A percentile compares a stretch with the other conserved stretches of the same genome.
Conservation (phyloP, 352 stramenopile species). For the Phytophthora pini region DNA sequence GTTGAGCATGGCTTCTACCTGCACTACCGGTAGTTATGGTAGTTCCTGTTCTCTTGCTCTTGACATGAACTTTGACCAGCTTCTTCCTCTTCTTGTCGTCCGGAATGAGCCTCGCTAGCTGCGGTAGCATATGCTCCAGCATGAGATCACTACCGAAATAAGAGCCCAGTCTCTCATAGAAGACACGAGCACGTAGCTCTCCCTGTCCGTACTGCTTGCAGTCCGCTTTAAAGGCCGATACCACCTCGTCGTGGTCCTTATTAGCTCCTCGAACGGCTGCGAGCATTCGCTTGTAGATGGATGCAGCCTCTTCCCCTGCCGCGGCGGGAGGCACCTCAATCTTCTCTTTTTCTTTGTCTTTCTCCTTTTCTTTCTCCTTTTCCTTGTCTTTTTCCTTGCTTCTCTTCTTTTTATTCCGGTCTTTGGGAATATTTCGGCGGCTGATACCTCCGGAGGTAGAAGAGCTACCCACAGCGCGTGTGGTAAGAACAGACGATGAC, state of each 20-base stretch:
- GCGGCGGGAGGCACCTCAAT: slow-evolving; percentile 60
- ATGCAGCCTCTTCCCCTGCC: slow-evolving; percentile 68
- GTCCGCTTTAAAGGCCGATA: slow-evolving; percentile 78
- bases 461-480: slow-evolving; percentile 29
- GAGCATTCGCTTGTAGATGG: slow-evolving; percentile 86
- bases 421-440: slow-evolving; percentile 24
- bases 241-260: slow-evolving; percentile 72
- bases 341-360: slow-evolving; percentile 31
- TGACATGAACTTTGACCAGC: slow-evolving; percentile 65
- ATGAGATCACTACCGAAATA: slow-evolving; percentile 82
- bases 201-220: slow-evolving; percentile 81
- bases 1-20: slow-evolving; percentile 15
- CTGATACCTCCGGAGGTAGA: slow-evolving; percentile 19
- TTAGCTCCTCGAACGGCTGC: slow-evolving; percentile 79
- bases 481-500: slow-evolving; percentile 9
- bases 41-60: slow-evolving; percentile 27
- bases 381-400: slow-evolving; percentile 26
- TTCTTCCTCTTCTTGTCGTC: slow-evolving; percentile 83
- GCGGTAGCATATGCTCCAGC: slow-evolving; percentile 83
- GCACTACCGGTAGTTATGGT: neutral
- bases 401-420: slow-evolving; percentile 37
- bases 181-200: slow-evolving; percentile 63
- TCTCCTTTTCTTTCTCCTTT: slow-evolving; percentile 14
- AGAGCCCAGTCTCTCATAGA: slow-evolving; percentile 57
- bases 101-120: slow-evolving; percentile 78